Evolutionary conservation across 805 yeast species (phyloP).

Genomic region (Pichia kluyveri): DNA sequence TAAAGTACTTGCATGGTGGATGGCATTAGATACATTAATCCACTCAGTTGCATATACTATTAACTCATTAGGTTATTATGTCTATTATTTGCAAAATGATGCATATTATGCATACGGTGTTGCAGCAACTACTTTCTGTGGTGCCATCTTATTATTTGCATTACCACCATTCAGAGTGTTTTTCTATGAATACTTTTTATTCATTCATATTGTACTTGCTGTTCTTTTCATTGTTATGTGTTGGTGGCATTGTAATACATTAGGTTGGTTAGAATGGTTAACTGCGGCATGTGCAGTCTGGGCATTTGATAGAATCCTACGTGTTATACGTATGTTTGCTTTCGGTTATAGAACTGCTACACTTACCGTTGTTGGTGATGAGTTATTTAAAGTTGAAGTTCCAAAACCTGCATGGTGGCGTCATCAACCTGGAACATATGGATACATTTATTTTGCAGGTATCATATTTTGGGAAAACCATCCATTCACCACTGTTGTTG

Average conservation of each 20-base stretch:
- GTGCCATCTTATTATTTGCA: conserved; percentile 40
- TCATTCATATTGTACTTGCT: conserved; percentile 51
- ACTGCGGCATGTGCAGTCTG: conserved; percentile 37
- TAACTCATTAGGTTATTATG: conserved; percentile 6
- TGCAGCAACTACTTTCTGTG: conserved; percentile 33
- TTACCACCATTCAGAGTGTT: conserved; percentile 40
- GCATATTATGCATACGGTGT: conserved; percentile 25
- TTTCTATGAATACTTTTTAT: conserved; percentile 52
- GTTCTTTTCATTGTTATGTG: conserved; percentile 41
- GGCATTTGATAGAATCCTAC: conserved; percentile 41
- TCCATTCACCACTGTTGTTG: conserved; percentile 51
- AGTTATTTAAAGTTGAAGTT: conserved; percentile 36
- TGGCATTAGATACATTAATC: conserved; percentile 29
- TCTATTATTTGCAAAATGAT: conserved; percentile 1
- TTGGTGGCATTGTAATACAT: conserved; percentile 45
- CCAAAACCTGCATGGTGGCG: conserved; percentile 44
- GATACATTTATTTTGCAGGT: conserved; percentile 46
- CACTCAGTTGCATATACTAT: conserved; percentile 31
- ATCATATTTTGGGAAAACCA: conserved; percentile 60
- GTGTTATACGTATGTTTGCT: conserved; percentile 26
- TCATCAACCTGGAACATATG: conserved; percentile 46
- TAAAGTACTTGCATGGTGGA: conserved; percentile 53
- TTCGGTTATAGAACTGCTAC: conserved; percentile 20
- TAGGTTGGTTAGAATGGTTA: conserved; percentile 27
- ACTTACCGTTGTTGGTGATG: conserved; percentile 12